Conservation (phyloP, 495 filamentous ascomycete species). For the Penicilliopsis zonata region DNA sequence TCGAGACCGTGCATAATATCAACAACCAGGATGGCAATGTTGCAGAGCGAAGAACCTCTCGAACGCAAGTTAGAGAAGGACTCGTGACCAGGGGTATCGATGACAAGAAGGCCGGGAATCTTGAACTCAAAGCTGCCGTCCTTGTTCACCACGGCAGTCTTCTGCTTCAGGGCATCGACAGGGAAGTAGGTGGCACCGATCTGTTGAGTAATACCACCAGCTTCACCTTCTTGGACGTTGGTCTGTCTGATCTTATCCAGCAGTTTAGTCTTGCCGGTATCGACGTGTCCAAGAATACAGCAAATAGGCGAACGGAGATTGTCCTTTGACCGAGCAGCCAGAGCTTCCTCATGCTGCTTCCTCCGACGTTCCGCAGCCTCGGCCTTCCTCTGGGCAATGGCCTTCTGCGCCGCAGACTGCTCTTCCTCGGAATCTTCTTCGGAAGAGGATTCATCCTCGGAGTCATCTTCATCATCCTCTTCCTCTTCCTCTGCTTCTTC, state of each 20-base stretch:
- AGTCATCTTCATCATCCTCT: slow-evolving; percentile 11
- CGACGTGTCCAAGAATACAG: slow-evolving; percentile 99
- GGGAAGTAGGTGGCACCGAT: slow-evolving; percentile 99
- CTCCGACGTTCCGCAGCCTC: slow-evolving; percentile 84
- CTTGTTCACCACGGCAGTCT: slow-evolving; percentile 86
- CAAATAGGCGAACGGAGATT: slow-evolving; percentile 96
- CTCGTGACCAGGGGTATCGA: slow-evolving; percentile 99
- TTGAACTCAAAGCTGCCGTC: slow-evolving; percentile 93
- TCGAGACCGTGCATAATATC: slow-evolving; percentile 99
- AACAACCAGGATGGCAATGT: slow-evolving; percentile 97
- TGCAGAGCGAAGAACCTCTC: slow-evolving; percentile 92
- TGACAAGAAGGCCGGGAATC: slow-evolving; percentile 91
- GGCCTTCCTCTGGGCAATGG: slow-evolving; percentile 64
- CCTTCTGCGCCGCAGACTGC: slow-evolving; percentile 51
- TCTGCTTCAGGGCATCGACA: slow-evolving; percentile 79
- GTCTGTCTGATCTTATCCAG: slow-evolving; percentile 98
- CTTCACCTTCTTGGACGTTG: slow-evolving; percentile 98
- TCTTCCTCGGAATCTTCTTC: slow-evolving; percentile 36
- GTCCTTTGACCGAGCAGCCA: slow-evolving; percentile 86
- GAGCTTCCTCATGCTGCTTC: slow-evolving; percentile 78
- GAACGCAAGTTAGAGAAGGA: slow-evolving; percentile 98
- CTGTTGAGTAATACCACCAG: slow-evolving; percentile 99
- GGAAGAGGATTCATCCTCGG: slow-evolving; percentile 13
- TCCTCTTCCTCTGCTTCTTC: slow-evolving; percentile 17
- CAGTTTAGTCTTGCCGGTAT: slow-evolving; percentile 98